Percentiles rank a stretch among this genome's conserved stretches.
Evolutionary conservation across 805 yeast species (phyloP).

Genomic region (Torulaspora indica): DNA sequence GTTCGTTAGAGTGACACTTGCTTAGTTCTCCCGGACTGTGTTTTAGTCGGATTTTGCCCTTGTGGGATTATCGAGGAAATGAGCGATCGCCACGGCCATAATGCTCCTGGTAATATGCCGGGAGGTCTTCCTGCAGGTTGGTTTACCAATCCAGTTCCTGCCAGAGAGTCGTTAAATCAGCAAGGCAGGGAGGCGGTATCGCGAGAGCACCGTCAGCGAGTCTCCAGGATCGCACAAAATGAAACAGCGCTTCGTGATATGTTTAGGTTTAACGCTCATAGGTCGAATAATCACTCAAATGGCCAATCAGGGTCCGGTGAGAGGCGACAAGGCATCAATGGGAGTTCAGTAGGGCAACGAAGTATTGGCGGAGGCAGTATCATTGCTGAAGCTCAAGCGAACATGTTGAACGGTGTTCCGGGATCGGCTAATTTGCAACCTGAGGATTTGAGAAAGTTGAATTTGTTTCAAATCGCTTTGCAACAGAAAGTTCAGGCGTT

Average conservation of each 20-base stretch:
- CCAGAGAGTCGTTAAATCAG: conserved; percentile 15
- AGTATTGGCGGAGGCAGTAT: conserved; percentile 1
- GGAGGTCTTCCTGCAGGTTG: conserved; percentile 24
- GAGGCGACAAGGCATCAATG: background rate
- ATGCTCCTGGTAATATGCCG: conserved; percentile 10
- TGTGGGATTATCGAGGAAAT: background rate
- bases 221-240: conserved; percentile 20
- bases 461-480: conserved; percentile 24
- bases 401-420: conserved; percentile 15
- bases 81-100: conserved; percentile 10
- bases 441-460: conserved; percentile 21
- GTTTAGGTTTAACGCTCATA: conserved; percentile 14
- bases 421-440: conserved; percentile 12
- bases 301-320: conserved; percentile 4
- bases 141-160: conserved; percentile 20
- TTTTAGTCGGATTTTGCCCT: background rate
- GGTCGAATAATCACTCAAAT: conserved; percentile 4
- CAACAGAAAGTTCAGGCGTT: conserved; percentile 27
- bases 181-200: conserved; percentile 18
- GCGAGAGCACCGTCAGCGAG: conserved; percentile 23
- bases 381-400: conserved; percentile 11
- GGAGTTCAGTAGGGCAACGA: background rate
- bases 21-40: background rate
- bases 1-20: background rate
- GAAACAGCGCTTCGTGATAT: conserved; percentile 20